Percentiles rank a stretch among this genome's conserved stretches.
Evolutionary conservation across 192 early-diverging fungal genomes (phyloP).

Genomic region (Entomortierella beljakovae): DNA sequence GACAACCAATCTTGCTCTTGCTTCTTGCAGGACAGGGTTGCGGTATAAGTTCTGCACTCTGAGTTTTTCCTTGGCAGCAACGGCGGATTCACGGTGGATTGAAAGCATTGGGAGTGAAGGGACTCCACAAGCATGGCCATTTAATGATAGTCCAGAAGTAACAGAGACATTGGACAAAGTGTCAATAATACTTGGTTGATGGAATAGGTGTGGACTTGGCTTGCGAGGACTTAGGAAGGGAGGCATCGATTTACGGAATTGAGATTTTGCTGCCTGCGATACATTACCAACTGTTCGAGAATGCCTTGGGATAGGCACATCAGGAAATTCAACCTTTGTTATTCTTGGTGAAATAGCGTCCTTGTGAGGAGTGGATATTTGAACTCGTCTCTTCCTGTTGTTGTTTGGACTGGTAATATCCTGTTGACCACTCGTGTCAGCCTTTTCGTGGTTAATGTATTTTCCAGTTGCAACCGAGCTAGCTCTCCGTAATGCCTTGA

Average conservation of each 20-base stretch:
- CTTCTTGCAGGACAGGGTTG: conserved; percentile 21
- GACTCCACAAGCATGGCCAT: not conserved
- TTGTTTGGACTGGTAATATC: no score
- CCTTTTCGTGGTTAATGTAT: not conserved
- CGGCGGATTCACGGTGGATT: conserved; percentile 28
- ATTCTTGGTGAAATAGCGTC: no score
- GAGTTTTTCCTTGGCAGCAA: conserved; percentile 21
- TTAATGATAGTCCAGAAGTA: not conserved
- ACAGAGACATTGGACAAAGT: conserved; percentile 3
- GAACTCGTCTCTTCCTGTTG: no score
- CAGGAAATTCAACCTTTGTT: no score
- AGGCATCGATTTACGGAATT: conserved; percentile 8
- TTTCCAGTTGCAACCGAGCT: conserved; percentile 25
- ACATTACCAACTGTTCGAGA: no score
- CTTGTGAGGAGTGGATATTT: no score
- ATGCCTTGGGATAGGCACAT: no score
- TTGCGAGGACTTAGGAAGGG: not conserved
- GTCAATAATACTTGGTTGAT: not conserved
- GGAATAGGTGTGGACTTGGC: conserved; percentile 1
- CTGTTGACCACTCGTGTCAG: no score
- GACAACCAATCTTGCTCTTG: conserved; percentile 9
- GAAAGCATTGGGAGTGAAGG: conserved; percentile 26
- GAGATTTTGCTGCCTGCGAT: not conserved
- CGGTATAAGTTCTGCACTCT: conserved; percentile 23
- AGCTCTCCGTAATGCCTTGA: conserved; percentile 29